Evolutionary conservation across 2,329 filamentous ascomycete species (phyloP), one percentile per base, ranked within the genome.

Genomic region (Penicillium brasilianum): DNA sequence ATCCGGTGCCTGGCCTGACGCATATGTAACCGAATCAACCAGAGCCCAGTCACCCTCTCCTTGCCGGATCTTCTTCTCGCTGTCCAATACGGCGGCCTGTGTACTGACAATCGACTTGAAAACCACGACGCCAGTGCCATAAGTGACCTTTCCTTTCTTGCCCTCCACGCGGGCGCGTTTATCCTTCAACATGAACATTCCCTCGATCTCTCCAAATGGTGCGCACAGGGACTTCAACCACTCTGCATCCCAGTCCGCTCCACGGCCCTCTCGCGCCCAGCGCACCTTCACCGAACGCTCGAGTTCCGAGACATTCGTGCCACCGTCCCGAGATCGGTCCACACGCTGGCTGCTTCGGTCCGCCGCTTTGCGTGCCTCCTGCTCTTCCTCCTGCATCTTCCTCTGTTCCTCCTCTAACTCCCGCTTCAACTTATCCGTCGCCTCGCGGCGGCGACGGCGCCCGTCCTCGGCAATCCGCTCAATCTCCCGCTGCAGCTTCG

Each of bases 211-310:
- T n/a, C 86, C 86, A 66, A 87, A 87, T 16, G 77, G 74, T 1
- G 75, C 73, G 69, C 88, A 88, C 14, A 85, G 74, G 7, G 71
- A 65, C 32, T 69, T 69, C 11, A 88, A 65, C 10, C 75, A 73
- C 1, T 83, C 80, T 55, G 82, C 80, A 65, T 83, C 82, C 60
- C 86, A 75, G 1, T 77, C 71, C 7, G 77, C 69, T 0, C 79
- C 78, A 10, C 73, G 74, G 16, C 78, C 82, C 60, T 85, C 81
- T 28, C 82, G 75, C 9, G 78, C 69, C 79, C 84, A 88, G 7
- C 84, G 82, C 13, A 87, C 77, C 67, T 85, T 87, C 63, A 88
- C 76, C 6, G 84, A 83, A 28, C 86, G 81, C 59, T 88, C 84
- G 49, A 86, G 74, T 55, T 87, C 85, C 1, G 82, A 74, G 4